Conservation (phyloP, 164 flowering plant species). For the grape (Vitis vinifera) region ASM3070453v1 NC_081810.1:3893001-3893500, state of each 20-base stretch:
- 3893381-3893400: constrained; percentile 71
- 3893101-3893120: too few relatives aligned
- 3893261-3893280: neutral
- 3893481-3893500: too few relatives aligned
- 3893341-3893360: constrained; percentile 66
- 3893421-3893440: constrained; percentile 43
- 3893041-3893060: constrained; percentile 70
- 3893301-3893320: neutral
- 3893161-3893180: constrained; percentile 35
- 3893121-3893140: neutral
- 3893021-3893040: constrained; percentile 38
- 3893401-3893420: constrained; percentile 84
- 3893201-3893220: constrained; percentile 48
- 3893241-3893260: neutral
- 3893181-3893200: constrained; percentile 70
- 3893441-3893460: constrained; percentile 32
- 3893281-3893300: neutral
- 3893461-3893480: neutral
- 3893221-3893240: constrained; percentile 57
- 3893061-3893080: constrained; percentile 66
- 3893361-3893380: constrained; percentile 52
- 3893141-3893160: neutral
- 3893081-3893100: neutral
- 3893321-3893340: constrained; percentile 51
- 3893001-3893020: constrained; percentile 49